Evolutionary conservation across 352 stramenopile genomes (phyloP).

Genomic region (Pythium volutum): DNA sequence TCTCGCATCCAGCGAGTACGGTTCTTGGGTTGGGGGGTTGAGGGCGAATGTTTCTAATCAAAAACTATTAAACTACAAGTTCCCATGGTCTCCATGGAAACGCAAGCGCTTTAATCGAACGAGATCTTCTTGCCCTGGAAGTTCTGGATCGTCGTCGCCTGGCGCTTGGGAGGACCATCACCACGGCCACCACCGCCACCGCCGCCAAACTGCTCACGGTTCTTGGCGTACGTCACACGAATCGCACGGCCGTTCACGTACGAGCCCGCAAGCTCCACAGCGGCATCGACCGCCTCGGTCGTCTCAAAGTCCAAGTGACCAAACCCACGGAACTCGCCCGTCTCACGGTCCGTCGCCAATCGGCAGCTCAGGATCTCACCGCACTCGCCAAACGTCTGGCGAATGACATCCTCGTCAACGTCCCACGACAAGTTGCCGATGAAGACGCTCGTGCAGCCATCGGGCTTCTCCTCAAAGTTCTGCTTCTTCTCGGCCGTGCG

Average conservation of each 20-base stretch:
- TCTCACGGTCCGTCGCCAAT: constrained; percentile 96
- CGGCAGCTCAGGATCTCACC: constrained; percentile 94
- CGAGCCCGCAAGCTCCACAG: constrained; percentile 89
- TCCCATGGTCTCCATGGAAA: constrained; percentile 1
- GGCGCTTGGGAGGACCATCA: constrained; percentile 64
- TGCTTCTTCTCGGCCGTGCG: constrained; percentile 82
- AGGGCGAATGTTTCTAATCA: constrained; percentile 18
- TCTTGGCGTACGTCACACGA: constrained; percentile 94
- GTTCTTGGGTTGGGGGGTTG: neutral
- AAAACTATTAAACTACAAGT: constrained; percentile 30
- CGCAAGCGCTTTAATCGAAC: constrained; percentile 87
- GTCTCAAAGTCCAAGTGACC: constrained; percentile 97
- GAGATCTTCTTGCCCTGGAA: constrained; percentile 96
- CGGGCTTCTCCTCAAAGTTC: constrained; percentile 89
- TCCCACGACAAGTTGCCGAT: constrained; percentile 97
- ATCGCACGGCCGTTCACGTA: constrained; percentile 93
- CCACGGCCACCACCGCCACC: constrained; percentile 31
- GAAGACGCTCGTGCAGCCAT: constrained; percentile 96
- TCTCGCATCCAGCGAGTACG: constrained; percentile 6
- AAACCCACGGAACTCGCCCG: constrained; percentile 97
- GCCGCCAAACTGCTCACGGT: constrained; percentile 44
- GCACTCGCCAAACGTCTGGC: constrained; percentile 92
- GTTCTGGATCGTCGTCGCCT: constrained; percentile 89
- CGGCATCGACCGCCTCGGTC: constrained; percentile 92
- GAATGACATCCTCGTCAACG: constrained; percentile 94